Conservation (phyloP, 352 stramenopile species). For the Phytophthora niederhauseri region DNA sequence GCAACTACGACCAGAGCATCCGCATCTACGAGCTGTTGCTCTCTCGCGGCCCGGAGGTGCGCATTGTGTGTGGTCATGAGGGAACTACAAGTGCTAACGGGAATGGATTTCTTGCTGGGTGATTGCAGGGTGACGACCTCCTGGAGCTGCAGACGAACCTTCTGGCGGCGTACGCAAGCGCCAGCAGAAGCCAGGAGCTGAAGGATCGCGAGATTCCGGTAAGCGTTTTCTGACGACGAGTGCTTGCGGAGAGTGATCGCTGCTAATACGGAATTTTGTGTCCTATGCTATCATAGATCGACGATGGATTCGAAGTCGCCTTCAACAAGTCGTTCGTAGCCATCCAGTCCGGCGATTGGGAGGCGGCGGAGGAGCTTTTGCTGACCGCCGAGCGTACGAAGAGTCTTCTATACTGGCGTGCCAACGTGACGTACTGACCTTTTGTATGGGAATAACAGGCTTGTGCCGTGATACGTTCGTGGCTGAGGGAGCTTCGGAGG, state of each 20-base stretch:
- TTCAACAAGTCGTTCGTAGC: conserved; percentile 89
- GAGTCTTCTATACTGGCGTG: background rate
- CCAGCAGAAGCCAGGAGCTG: conserved; percentile 59
- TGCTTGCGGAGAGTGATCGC: background rate
- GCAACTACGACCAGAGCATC: conserved; percentile 69
- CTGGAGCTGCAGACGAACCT: conserved; percentile 84
- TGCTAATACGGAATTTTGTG: conserved; percentile 5
- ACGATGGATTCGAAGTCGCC: conserved; percentile 80
- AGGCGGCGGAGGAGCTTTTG: conserved; percentile 50
- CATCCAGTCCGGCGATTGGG: conserved; percentile 68
- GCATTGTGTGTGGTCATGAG: background rate
- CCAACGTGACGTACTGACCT: background rate
- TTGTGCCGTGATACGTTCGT: conserved; percentile 69
- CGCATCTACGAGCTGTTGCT: conserved; percentile 80
- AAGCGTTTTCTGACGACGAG: conserved; percentile 2
- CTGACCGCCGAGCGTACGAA: conserved; percentile 68
- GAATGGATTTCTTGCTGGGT: conserved; percentile 1
- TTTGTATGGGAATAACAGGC: conserved; percentile 36
- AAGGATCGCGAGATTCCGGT: conserved; percentile 57
- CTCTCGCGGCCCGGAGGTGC: conserved; percentile 44
- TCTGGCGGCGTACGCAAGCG: conserved; percentile 74
- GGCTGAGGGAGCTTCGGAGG: conserved; percentile 54
- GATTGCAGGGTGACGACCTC: conserved; percentile 57
- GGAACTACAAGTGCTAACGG: background rate
- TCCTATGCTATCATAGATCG: conserved; percentile 40